phyloP scores from a whole-genome alignment of 2,329 filamentous ascomycete species.

The Alternaria brassicicola region DNA sequence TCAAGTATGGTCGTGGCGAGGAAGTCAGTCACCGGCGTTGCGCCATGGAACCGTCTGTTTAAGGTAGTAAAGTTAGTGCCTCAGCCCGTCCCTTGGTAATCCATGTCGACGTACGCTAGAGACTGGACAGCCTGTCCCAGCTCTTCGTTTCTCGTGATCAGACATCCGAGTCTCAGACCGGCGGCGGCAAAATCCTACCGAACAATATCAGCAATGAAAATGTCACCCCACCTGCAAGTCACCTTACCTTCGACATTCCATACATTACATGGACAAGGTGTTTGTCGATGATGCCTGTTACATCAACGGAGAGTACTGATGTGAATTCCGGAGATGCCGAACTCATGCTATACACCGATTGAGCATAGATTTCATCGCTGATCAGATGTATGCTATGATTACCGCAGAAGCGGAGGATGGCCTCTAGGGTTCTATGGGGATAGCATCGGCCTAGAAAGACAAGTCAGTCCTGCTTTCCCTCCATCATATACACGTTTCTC shows the following conservation, averaged over 20 bases:
- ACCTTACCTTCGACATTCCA: slow-evolving; percentile 44
- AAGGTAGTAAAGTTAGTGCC: neutral
- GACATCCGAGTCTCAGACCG: slow-evolving; percentile 45
- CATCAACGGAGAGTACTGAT: slow-evolving; percentile 27
- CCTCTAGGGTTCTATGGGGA: slow-evolving; percentile 47
- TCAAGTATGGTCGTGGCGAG: slow-evolving; percentile 28
- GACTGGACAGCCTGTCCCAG: slow-evolving; percentile 27
- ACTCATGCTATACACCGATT: slow-evolving; percentile 53
- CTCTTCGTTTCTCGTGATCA: slow-evolving; percentile 25
- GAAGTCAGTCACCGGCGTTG: slow-evolving; percentile 22
- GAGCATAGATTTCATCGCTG: slow-evolving; percentile 65
- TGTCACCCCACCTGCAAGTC: neutral
- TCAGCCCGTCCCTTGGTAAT: too few species aligned
- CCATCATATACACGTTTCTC: neutral
- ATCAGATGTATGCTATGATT: slow-evolving; percentile 60
- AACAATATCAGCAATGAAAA: neutral
- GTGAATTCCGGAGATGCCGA: slow-evolving; percentile 26
- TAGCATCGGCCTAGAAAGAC: slow-evolving; percentile 31
- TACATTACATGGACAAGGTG: slow-evolving; percentile 59
- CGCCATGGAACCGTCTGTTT: slow-evolving; percentile 39
- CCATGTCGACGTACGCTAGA: slow-evolving; percentile 30
- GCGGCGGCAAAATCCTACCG: slow-evolving; percentile 61
- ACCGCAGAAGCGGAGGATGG: slow-evolving; percentile 58
- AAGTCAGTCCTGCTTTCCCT: neutral
- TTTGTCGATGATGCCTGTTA: slow-evolving; percentile 55